A percentile compares a stretch with the other conserved stretches of the same genome.
phyloP scores from a whole-genome alignment of 768 basidiomycete genomes.

The Nidula microcarpa region DNA sequence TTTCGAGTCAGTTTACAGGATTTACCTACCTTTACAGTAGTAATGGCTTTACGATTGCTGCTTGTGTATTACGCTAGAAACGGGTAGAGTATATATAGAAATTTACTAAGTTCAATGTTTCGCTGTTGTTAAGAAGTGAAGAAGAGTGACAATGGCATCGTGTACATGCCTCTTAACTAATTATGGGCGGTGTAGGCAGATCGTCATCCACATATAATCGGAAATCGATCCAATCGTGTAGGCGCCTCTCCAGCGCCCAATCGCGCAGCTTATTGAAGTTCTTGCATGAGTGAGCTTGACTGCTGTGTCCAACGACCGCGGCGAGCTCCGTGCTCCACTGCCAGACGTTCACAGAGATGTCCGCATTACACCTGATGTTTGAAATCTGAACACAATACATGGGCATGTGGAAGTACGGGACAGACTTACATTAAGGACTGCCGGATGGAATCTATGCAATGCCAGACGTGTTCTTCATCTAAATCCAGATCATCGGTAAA shows the following conservation, averaged over 20 bases:
- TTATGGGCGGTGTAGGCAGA: conserved; percentile 3
- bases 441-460: conserved; percentile 15
- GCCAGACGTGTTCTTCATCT: conserved; percentile 11
- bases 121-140: too few species aligned
- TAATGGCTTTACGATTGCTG: too few species aligned
- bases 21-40: too few species aligned
- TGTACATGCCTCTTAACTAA: not conserved
- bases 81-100: too few species aligned
- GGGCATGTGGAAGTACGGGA: not conserved
- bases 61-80: too few species aligned
- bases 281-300: conserved; percentile 10
- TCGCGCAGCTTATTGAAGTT: conserved; percentile 12
- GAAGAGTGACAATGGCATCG: too few species aligned
- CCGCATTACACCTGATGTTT: conserved; percentile 9
- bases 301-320: conserved; percentile 9
- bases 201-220: conserved; percentile 5
- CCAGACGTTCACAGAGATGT: conserved; percentile 13
- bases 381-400: not conserved
- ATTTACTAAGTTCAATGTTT: too few species aligned
- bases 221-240: conserved; percentile 6
- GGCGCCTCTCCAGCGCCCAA: conserved; percentile 7
- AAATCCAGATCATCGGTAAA: conserved; percentile 11
- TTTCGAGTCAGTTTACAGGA: too few species aligned
- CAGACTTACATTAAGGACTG: conserved; percentile 14
- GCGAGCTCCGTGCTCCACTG: conserved; percentile 8